phyloP scores from a whole-genome alignment of 1,284 basidiomycete species.

The Trametes polyzona region DNA sequence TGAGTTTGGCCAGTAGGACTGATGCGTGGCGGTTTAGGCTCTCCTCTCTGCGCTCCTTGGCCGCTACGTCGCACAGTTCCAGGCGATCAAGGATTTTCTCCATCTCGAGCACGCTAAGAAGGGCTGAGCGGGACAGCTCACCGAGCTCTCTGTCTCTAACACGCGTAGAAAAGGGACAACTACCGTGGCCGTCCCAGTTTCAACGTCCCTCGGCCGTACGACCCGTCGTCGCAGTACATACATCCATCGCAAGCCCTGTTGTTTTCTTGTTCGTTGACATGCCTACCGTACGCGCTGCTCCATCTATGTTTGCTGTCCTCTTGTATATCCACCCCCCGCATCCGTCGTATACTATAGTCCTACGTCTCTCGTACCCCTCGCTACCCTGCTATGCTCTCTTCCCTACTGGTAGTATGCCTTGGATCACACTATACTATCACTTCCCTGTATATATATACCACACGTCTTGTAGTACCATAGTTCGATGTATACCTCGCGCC shows the following conservation, averaged over 20 bases:
- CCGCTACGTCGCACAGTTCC: not conserved
- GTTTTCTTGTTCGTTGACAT: not conserved
- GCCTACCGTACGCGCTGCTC: not conserved
- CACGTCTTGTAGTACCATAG: too few relatives aligned
- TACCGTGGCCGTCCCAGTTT: not conserved
- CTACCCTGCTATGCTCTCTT: too few relatives aligned
- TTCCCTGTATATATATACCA: too few relatives aligned
- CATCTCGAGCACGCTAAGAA: not conserved
- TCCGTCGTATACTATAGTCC: too few relatives aligned
- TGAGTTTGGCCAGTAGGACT: not conserved
- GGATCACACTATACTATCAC: too few relatives aligned
- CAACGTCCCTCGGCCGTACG: too few relatives aligned
- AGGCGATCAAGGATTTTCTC: not conserved
- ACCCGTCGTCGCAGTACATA: not conserved
- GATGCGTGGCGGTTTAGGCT: not conserved
- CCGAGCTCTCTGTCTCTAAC: not conserved
- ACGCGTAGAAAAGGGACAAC: not conserved
- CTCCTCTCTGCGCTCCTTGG: not conserved
- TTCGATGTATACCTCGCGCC: too few relatives aligned
- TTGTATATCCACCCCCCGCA: not conserved
- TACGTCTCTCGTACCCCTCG: too few relatives aligned
- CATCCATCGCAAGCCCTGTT: not conserved
- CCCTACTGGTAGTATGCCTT: too few relatives aligned
- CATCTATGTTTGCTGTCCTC: not conserved
- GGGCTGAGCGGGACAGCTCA: not conserved